Percentiles rank a stretch among this genome's conserved stretches.
phyloP scores from a whole-genome alignment of 2,329 filamentous ascomycete genomes.

The Cordyceps cicadae region DNA sequence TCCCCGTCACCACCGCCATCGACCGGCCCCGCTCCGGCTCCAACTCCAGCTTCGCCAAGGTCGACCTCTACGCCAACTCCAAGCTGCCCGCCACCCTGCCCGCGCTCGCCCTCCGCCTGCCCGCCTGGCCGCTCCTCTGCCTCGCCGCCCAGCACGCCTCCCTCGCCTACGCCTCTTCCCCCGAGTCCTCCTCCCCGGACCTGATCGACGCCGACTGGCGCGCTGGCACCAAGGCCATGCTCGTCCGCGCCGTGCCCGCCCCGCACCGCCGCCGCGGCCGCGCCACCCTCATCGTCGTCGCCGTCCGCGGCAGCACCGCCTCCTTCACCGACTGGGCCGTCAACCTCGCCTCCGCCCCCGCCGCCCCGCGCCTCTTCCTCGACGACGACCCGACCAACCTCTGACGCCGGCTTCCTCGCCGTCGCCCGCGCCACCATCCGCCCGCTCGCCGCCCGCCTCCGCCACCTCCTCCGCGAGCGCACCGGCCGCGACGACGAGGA shows the following conservation, averaged over 20 bases:
- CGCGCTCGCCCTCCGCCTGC: conserved; percentile 59
- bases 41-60: conserved; percentile 54
- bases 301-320: conserved; percentile 73
- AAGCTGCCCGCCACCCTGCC: conserved; percentile 60
- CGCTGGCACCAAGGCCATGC: conserved; percentile 75
- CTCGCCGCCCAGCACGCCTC: conserved; percentile 72
- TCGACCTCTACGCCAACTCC: conserved; percentile 71
- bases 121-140: conserved; percentile 69
- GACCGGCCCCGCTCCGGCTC: not conserved
- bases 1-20: no score
- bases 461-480: conserved; percentile 65
- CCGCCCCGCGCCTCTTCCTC: conserved; percentile 59
- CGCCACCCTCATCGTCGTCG: conserved; percentile 72
- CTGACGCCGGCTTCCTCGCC: conserved; percentile 71
- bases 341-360: conserved; percentile 64
- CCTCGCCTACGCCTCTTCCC: conserved; percentile 55
- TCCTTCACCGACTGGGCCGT: conserved; percentile 82
- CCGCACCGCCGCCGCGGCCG: conserved; percentile 35
- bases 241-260: conserved; percentile 65
- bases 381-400: conserved; percentile 64
- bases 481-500: no score
- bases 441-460: conserved; percentile 62
- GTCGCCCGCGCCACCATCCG: conserved; percentile 68
- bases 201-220: conserved; percentile 50
- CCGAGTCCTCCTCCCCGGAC: conserved; percentile 47